A percentile compares a stretch with the other conserved stretches of the same genome.
phyloP scores from a whole-genome alignment of 306 rosid species.

The Cicer chorassanicum region DNA sequence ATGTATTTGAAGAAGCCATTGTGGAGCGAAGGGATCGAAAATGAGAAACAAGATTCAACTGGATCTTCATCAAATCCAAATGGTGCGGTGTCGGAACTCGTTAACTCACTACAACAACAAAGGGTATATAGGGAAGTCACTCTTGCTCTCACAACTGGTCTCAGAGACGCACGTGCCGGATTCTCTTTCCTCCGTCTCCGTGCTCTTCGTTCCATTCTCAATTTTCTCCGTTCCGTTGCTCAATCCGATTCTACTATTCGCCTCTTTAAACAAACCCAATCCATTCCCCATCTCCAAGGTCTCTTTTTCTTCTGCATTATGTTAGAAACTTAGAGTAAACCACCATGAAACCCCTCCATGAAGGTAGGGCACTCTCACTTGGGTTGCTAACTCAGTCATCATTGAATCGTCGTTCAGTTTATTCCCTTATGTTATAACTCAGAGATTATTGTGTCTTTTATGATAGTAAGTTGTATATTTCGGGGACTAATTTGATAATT shows the following conservation, averaged over 20 bases:
- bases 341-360: too few species aligned
- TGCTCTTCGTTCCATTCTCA: constrained; percentile 81
- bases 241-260: constrained; percentile 69
- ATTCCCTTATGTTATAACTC: too few species aligned
- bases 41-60: constrained; percentile 33
- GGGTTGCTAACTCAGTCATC: too few species aligned
- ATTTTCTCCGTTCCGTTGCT: constrained; percentile 80
- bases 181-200: constrained; percentile 89
- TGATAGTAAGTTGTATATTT: too few species aligned
- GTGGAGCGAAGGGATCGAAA: constrained; percentile 66
- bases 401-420: too few species aligned
- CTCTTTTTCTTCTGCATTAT: neutral
- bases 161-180: constrained; percentile 80
- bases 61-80: constrained; percentile 40
- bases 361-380: too few species aligned
- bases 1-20: constrained; percentile 77
- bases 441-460: too few species aligned
- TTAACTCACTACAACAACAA: constrained; percentile 65
- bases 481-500: too few species aligned
- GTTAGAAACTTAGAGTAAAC: too few species aligned
- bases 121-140: constrained; percentile 82
- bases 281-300: constrained; percentile 82
- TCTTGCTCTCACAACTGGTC: constrained; percentile 76
- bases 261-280: constrained; percentile 73
- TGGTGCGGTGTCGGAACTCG: constrained; percentile 54